phyloP scores from a whole-genome alignment of 1,284 basidiomycete species.

The Cryptococcus depauperatus region DNA sequence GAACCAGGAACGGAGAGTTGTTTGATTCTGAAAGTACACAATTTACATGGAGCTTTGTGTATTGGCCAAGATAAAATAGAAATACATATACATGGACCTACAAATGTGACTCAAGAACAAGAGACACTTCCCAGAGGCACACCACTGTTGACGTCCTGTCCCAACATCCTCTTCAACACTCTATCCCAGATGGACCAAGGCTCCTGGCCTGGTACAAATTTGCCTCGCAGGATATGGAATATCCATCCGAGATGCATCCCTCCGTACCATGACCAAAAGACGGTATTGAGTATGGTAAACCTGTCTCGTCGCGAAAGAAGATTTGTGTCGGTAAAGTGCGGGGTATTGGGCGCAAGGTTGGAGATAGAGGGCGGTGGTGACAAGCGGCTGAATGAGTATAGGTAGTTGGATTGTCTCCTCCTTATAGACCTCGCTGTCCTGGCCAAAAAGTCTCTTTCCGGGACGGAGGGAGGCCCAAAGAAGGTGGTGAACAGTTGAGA shows the following conservation, averaged over 20 bases:
- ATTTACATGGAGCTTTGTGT: too few relatives aligned
- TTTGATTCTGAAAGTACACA: too few relatives aligned
- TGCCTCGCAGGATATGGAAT: slow-evolving; percentile 44
- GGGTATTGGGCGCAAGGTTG: slow-evolving; percentile 1
- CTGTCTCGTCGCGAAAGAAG: neutral
- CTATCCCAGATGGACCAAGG: slow-evolving; percentile 50
- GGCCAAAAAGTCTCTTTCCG: neutral
- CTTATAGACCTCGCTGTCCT: slow-evolving; percentile 14
- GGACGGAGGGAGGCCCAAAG: slow-evolving; percentile 36
- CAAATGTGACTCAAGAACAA: too few relatives aligned
- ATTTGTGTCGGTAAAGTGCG: slow-evolving; percentile 10
- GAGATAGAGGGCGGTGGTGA: slow-evolving; percentile 16
- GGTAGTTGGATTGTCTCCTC: slow-evolving; percentile 15
- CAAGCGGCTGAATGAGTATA: slow-evolving; percentile 12
- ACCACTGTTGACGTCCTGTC: neutral
- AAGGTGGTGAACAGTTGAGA: slow-evolving; percentile 43
- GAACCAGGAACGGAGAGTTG: too few relatives aligned
- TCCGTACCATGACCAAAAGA: slow-evolving; percentile 35
- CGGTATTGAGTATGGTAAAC: slow-evolving; percentile 10
- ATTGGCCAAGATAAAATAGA: too few relatives aligned
- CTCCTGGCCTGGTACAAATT: slow-evolving; percentile 49
- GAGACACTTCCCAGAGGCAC: neutral
- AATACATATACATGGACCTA: too few relatives aligned
- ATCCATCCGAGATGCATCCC: slow-evolving; percentile 44
- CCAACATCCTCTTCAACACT: slow-evolving; percentile 14